phyloP scores from a whole-genome alignment of 805 yeast genomes.

The Kluyveromyces dobzhanskii region DNA sequence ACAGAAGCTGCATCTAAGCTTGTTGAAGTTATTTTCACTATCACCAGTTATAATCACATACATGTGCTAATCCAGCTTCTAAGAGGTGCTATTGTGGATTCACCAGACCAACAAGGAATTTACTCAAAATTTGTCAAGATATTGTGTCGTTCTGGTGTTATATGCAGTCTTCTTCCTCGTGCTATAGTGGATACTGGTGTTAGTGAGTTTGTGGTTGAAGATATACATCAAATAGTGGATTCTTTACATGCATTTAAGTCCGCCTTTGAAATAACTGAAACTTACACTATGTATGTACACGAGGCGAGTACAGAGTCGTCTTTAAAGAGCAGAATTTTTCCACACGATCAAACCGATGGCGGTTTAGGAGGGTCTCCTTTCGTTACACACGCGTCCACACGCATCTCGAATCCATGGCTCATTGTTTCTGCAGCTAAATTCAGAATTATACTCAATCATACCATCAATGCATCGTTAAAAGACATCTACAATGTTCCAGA shows the following conservation, averaged over 20 bases:
- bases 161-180: background rate
- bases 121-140: background rate
- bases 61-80: background rate
- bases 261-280: background rate
- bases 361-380: too few species aligned
- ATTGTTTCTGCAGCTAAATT: background rate
- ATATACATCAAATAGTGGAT: background rate
- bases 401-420: background rate
- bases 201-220: background rate
- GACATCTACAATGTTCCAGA: background rate
- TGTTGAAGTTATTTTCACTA: background rate
- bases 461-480: slow-evolving; percentile 3
- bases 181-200: background rate
- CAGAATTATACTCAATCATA: background rate
- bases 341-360: background rate
- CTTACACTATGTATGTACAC: background rate
- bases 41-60: background rate
- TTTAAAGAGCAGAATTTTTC: background rate
- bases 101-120: background rate
- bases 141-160: slow-evolving; percentile 1
- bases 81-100: background rate
- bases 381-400: background rate
- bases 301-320: background rate
- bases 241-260: background rate
- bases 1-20: background rate